Percentiles rank a stretch among this genome's conserved stretches.
These are phyloP conservation scores for Metarhizium humberi DNA, from an alignment of 2,329 filamentous ascomycete species.

Conservation along the genomic window DNA sequence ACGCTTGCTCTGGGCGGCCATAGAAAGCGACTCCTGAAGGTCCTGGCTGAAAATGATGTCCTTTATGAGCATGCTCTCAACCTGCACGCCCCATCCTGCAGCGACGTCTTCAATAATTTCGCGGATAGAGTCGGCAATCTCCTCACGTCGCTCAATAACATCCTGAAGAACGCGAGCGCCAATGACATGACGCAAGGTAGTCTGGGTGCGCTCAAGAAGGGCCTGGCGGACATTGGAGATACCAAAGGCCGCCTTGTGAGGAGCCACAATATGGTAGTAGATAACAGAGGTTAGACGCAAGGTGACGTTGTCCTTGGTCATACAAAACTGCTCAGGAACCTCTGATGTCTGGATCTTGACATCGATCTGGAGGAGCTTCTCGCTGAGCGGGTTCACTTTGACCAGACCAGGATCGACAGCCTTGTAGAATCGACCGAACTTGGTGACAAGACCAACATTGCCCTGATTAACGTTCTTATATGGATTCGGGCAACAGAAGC, in stretches of 20 bases:
- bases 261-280: slow-evolving; percentile 95
- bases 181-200: slow-evolving; percentile 91
- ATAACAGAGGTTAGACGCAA: slow-evolving; percentile 92
- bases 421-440: slow-evolving; percentile 90
- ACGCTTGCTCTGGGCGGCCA: slow-evolving; percentile 97
- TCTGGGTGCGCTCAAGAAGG: slow-evolving; percentile 96
- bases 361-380: slow-evolving; percentile 83
- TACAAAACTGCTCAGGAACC: slow-evolving; percentile 92
- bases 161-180: slow-evolving; percentile 93
- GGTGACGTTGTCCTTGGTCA: slow-evolving; percentile 99
- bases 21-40: slow-evolving; percentile 89
- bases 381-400: slow-evolving; percentile 92
- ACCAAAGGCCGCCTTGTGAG: slow-evolving; percentile 94
- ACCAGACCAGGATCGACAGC: slow-evolving; percentile 94
- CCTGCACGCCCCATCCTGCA: slow-evolving; percentile 85
- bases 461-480: slow-evolving; percentile 90
- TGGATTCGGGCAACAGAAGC: slow-evolving; percentile 85
- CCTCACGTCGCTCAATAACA: slow-evolving; percentile 95
- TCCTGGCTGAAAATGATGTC: slow-evolving; percentile 97
- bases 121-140: slow-evolving; percentile 87
- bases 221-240: slow-evolving; percentile 92
- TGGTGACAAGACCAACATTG: slow-evolving; percentile 90
- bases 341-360: slow-evolving; percentile 99
- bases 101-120: slow-evolving; percentile 98
- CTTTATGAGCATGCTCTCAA: slow-evolving; percentile 98